A percentile compares a stretch with the other conserved stretches of the same genome.
Evolutionary conservation across 139 green algal genomes (phyloP).

Genomic region (Micractinium sp.): DNA sequence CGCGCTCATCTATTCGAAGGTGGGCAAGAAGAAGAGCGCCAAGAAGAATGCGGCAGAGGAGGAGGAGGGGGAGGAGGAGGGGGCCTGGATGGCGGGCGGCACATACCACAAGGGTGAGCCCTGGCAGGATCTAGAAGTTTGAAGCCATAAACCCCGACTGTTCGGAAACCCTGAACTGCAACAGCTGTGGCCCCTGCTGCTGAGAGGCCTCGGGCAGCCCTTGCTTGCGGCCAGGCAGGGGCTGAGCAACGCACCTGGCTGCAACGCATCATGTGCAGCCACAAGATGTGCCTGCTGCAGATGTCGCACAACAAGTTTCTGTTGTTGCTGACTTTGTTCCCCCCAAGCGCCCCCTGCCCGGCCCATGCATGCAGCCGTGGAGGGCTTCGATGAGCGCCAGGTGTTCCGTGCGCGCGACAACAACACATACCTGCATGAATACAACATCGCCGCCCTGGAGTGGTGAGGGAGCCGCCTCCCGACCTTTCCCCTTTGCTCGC

Average conservation of each 20-base stretch:
- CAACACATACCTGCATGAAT: neutral
- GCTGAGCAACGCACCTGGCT: neutral
- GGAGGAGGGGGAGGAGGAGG: neutral
- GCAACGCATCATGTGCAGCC: neutral
- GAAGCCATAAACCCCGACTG: too few relatives aligned
- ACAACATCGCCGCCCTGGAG: neutral
- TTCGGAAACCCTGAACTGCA: too few relatives aligned
- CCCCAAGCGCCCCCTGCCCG: neutral
- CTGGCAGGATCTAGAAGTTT: too few relatives aligned
- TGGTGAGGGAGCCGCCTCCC: neutral
- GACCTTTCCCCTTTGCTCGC: too few relatives aligned
- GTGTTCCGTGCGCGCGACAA: constrained; percentile 31
- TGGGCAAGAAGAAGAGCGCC: neutral
- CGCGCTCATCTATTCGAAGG: neutral
- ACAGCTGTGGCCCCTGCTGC: too few relatives aligned
- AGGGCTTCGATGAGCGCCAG: constrained; percentile 26
- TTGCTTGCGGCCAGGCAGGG: neutral
- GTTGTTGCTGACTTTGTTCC: neutral
- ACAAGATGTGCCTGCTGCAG: neutral
- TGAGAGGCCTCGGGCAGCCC: neutral
- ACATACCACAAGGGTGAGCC: neutral
- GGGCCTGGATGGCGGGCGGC: neutral
- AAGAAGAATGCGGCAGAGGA: neutral
- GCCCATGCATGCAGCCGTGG: neutral
- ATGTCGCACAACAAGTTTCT: neutral